These are phyloP conservation scores for Corylus heterophylla DNA, from an alignment of 306 rosid genomes.

Conservation along the genomic window DNA sequence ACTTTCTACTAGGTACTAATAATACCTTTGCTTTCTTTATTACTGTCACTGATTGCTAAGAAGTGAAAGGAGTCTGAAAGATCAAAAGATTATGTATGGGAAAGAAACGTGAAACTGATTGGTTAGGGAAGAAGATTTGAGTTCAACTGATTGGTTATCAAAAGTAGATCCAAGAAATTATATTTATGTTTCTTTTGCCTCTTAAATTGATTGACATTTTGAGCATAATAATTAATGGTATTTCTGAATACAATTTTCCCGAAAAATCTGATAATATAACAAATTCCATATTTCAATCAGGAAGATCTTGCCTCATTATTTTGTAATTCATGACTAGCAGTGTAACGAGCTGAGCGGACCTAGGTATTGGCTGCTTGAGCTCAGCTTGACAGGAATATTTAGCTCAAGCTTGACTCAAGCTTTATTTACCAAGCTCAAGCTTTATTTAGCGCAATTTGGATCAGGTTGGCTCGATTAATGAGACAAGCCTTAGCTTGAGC, in stretches of 20 bases:
- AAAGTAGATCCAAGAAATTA: neutral
- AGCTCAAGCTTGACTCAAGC: neutral
- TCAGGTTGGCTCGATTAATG: neutral
- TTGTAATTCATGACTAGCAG: neutral
- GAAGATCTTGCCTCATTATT: too few relatives aligned
- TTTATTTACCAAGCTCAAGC: neutral
- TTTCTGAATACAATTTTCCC: too few relatives aligned
- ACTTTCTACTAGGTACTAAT: slow-evolving; percentile 60
- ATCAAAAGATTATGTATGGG: neutral
- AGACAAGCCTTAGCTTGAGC: neutral
- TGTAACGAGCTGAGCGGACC: neutral
- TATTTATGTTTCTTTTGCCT: too few relatives aligned
- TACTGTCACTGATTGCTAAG: slow-evolving; percentile 9
- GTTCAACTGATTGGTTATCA: neutral
- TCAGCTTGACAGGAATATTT: neutral
- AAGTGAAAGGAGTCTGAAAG: neutral
- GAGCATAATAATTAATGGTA: too few relatives aligned
- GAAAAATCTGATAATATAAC: neutral
- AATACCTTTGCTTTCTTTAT: slow-evolving; percentile 16
- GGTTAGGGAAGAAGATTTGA: neutral
- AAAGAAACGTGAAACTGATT: neutral
- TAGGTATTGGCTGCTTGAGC: too few relatives aligned
- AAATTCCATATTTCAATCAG: too few relatives aligned
- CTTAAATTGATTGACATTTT: too few relatives aligned
- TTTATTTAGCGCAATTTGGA: neutral